phyloP scores from a whole-genome alignment of 108 stramenopile genomes.

The Nannochloropsis gaditana region DNA sequence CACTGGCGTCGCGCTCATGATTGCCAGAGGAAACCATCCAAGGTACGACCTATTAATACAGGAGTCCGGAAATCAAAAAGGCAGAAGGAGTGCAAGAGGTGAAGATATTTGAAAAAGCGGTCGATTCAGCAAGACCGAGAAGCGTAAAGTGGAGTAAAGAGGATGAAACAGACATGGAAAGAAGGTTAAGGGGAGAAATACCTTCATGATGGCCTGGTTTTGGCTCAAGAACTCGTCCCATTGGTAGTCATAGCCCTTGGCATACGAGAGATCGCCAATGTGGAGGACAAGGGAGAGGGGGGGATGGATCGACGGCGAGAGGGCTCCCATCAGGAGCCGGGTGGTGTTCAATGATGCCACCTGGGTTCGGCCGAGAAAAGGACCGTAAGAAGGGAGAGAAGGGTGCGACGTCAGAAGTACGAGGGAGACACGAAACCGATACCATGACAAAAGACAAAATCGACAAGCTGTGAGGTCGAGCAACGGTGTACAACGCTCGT shows the following conservation, averaged over 20 bases:
- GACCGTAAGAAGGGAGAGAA: not conserved
- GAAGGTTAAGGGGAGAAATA: not conserved
- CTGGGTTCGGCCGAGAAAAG: not conserved
- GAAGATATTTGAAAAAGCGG: not conserved
- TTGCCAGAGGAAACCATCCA: conserved; percentile 53
- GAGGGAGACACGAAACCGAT: not conserved
- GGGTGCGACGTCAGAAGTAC: not conserved
- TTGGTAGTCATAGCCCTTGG: conserved; percentile 44
- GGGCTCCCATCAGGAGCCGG: not conserved
- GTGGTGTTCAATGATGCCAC: not conserved
- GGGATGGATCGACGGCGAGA: conserved; percentile 9
- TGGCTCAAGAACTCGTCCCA: conserved; percentile 53
- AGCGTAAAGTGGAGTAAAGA: not conserved
- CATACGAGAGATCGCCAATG: conserved; percentile 47
- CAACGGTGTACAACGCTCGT: not conserved
- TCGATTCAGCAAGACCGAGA: not conserved
- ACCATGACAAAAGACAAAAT: not conserved
- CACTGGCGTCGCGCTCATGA: conserved; percentile 49
- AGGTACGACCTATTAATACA: conserved; percentile 27
- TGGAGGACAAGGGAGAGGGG: conserved; percentile 42
- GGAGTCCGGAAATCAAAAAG: too few relatives aligned
- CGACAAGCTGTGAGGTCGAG: not conserved
- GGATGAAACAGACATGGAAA: not conserved
- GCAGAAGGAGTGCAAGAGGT: not conserved
- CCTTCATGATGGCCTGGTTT: conserved; percentile 29